Percentiles rank a stretch among this genome's conserved stretches.
Evolutionary conservation across 2,329 filamentous ascomycete genomes (phyloP).

Genomic region (Claviceps citrina): DNA sequence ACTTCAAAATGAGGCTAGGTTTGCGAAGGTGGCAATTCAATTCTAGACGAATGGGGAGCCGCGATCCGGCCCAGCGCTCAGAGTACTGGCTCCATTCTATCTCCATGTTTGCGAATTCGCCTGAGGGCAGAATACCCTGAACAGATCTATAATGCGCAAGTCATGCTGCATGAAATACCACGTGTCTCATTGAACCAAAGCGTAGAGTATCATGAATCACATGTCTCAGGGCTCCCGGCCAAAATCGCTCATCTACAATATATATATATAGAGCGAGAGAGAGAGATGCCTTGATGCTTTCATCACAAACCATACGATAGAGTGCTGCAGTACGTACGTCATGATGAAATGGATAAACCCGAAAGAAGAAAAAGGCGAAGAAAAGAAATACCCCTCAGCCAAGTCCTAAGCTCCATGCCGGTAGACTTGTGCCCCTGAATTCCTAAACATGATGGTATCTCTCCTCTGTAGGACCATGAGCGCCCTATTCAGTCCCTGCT

Average conservation of each 20-base stretch:
- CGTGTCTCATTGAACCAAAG: not conserved
- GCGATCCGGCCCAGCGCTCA: no score
- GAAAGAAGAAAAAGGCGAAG: not conserved
- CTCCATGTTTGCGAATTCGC: not conserved
- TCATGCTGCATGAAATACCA: not conserved
- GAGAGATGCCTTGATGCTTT: not conserved
- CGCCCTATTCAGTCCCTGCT: conserved; percentile 71
- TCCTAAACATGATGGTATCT: conserved; percentile 71
- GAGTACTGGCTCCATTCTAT: no score
- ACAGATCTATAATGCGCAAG: not conserved
- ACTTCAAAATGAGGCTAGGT: no score
- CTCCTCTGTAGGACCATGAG: conserved; percentile 73
- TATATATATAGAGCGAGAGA: no score
- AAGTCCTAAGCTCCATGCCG: conserved; percentile 46
- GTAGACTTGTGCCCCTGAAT: conserved; percentile 61
- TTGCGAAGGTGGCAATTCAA: no score
- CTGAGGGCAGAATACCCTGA: not conserved
- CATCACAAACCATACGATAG: no score
- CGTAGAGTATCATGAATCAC: not conserved
- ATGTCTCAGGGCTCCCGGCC: not conserved
- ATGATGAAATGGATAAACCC: not conserved
- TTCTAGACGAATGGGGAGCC: no score
- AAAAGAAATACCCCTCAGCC: not conserved
- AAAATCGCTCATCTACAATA: not conserved
- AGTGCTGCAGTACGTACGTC: no score